These are phyloP conservation scores for Dictyophora rubrovolvata DNA, from an alignment of 768 basidiomycete species.

Conservation along the genomic window DNA sequence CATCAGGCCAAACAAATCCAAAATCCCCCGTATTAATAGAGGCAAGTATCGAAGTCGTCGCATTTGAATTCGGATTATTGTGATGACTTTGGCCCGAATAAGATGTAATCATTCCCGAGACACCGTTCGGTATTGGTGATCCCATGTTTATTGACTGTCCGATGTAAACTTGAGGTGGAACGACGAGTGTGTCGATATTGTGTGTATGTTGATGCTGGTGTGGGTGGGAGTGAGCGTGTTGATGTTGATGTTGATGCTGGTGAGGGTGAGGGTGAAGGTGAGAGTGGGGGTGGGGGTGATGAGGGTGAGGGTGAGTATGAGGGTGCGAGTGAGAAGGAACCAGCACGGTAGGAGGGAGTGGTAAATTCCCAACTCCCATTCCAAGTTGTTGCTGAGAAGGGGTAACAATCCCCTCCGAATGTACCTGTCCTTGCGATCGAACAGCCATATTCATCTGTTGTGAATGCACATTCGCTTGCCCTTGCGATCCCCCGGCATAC, in stretches of 20 bases:
- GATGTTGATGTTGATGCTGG: too few relatives aligned
- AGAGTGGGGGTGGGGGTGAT: too few relatives aligned
- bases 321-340: background rate
- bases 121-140: too few relatives aligned
- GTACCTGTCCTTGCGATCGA: background rate
- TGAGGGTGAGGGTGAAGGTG: too few relatives aligned
- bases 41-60: constrained; percentile 33
- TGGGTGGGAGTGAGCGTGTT: background rate
- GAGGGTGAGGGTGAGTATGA: too few relatives aligned
- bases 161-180: constrained; percentile 22
- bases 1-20: constrained; percentile 60
- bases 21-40: constrained; percentile 82
- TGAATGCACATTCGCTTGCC: background rate
- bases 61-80: constrained; percentile 27
- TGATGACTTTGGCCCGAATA: too few relatives aligned
- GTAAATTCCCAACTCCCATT: constrained; percentile 5
- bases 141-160: too few relatives aligned
- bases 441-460: constrained; percentile 15
- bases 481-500: background rate
- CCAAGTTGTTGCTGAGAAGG: constrained; percentile 6
- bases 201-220: constrained; percentile 34
- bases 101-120: too few relatives aligned
- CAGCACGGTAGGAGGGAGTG: background rate
- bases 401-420: background rate
- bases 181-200: constrained; percentile 46